Evolutionary conservation across 2,329 filamentous ascomycete genomes (phyloP), one percentile per base, ranked within the genome.

Genomic region (Aspergillus uvarum): DNA sequence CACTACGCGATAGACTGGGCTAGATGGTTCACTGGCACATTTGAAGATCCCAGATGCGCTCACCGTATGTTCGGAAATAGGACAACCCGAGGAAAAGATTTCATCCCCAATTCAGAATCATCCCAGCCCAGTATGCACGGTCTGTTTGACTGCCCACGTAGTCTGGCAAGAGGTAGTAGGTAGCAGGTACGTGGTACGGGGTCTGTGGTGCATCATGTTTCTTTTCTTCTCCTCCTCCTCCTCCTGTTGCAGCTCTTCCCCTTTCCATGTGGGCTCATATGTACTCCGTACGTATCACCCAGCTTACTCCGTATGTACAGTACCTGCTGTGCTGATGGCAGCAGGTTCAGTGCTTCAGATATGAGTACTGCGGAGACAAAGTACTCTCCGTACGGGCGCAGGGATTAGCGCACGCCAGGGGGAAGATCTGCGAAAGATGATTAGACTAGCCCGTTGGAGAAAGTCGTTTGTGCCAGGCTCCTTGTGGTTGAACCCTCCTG

Each of bases 131-230:
- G 24, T 50, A 50, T 50, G 29, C 16, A 50, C 14, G 3, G 29
- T 24, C 48, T 50, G 29, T 44, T 26, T 47, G 38, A 55, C 44
- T 31, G 53, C 53, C 31, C 44, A 55, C 53, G 53, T 55, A 47
- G 38, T 55, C 53, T 47, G 26, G 42, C 44, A 32, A 42, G 48
- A 35, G 12, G 12, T 35, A 35, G 26, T 29, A 29, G 7, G 26
- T 29, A 3, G 3, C 8, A 29, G 7, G 26, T 29, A 47, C 32
- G 53, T 55, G 53, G 42, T 47, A 55, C 53, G 19, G 42, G 32
- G 19, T 48, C 29, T 21, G 44, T 55, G 53, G 26, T 16, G 47
- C 53, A 54, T 24, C 32, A 47, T 7, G 21, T 16, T 19, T n/a
- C 16, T 44, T 19, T 44, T 3, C 22, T 22, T 3, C 22, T 22